A percentile compares a stretch with the other conserved stretches of the same genome.
phyloP scores from a whole-genome alignment of 2,329 filamentous ascomycete genomes.

The Calonectria montana region DNA sequence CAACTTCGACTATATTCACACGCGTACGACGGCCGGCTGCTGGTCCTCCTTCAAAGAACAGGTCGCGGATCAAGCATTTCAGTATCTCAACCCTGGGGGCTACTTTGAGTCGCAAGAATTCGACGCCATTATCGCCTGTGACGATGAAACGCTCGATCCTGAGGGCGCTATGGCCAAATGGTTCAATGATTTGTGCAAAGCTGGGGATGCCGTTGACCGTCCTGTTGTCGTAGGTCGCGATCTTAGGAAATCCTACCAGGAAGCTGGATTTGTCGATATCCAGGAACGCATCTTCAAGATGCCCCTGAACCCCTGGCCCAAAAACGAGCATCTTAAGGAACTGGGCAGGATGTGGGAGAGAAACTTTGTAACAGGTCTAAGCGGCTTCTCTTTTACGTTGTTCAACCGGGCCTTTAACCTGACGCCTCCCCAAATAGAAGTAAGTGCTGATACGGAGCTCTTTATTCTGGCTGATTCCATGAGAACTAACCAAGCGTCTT shows the following conservation, averaged over 20 bases:
- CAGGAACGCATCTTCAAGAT: conserved; percentile 64
- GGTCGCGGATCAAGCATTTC: conserved; percentile 63
- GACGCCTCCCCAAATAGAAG: conserved; percentile 61
- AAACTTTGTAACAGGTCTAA: conserved; percentile 56
- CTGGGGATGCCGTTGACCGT: conserved; percentile 51
- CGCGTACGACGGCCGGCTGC: conserved; percentile 60
- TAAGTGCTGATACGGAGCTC: conserved; percentile 36
- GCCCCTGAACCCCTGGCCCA: conserved; percentile 66
- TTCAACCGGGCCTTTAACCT: conserved; percentile 55
- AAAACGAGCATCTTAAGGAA: conserved; percentile 55
- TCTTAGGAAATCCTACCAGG: conserved; percentile 53
- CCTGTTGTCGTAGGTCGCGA: conserved; percentile 49
- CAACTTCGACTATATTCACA: conserved; percentile 67
- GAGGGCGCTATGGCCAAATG: conserved; percentile 54
- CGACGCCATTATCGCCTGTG: conserved; percentile 51
- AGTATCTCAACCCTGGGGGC: conserved; percentile 62
- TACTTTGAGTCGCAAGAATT: conserved; percentile 67
- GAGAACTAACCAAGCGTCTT: conserved; percentile 22
- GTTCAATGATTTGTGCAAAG: conserved; percentile 53
- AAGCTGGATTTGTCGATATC: conserved; percentile 67
- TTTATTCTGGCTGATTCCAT: neutral
- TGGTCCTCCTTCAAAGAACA: conserved; percentile 61
- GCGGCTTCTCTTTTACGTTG: conserved; percentile 56
- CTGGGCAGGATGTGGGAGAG: conserved; percentile 59
- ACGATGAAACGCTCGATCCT: conserved; percentile 57